A percentile compares a stretch with the other conserved stretches of the same genome.
phyloP scores from a whole-genome alignment of 225 moss, liverwort and hornwort species.

The Anthoceros angustus region DNA sequence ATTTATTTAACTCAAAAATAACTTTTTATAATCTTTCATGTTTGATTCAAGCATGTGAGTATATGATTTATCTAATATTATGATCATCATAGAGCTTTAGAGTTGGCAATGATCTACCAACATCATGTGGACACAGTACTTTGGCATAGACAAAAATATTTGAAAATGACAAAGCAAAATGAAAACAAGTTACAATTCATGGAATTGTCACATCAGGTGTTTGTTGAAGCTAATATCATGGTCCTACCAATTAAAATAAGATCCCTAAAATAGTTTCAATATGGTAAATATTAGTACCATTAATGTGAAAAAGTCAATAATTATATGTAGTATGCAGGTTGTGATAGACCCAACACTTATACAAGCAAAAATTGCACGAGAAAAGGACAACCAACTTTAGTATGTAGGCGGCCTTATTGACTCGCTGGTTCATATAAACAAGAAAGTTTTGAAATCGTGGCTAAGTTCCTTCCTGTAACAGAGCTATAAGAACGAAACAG shows the following conservation, averaged over 20 bases:
- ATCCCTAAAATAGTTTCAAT: background rate
- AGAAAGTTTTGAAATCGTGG: too few species aligned
- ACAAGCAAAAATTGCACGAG: background rate
- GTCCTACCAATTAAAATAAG: background rate
- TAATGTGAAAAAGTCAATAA: background rate
- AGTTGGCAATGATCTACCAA: slow-evolving; percentile 49
- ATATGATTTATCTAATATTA: background rate
- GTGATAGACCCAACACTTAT: background rate
- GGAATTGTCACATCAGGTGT: slow-evolving; percentile 43
- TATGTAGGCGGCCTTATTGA: too few species aligned
- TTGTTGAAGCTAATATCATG: background rate
- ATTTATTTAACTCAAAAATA: too few species aligned
- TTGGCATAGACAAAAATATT: slow-evolving; percentile 53
- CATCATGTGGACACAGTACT: slow-evolving; percentile 61
- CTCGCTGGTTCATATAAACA: too few species aligned
- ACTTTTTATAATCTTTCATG: too few species aligned
- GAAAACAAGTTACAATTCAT: slow-evolving; percentile 68
- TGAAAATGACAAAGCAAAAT: slow-evolving; percentile 28
- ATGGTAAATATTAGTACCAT: background rate
- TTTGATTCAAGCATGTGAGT: too few species aligned
- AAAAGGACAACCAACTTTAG: background rate
- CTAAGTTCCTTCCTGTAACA: too few species aligned
- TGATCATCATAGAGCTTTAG: slow-evolving; percentile 45
- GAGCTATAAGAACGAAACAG: too few species aligned
- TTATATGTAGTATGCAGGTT: background rate